Base-by-base conservation (phyloP, 495 filamentous ascomycete species). In the Neurospora cerealis region DNA sequence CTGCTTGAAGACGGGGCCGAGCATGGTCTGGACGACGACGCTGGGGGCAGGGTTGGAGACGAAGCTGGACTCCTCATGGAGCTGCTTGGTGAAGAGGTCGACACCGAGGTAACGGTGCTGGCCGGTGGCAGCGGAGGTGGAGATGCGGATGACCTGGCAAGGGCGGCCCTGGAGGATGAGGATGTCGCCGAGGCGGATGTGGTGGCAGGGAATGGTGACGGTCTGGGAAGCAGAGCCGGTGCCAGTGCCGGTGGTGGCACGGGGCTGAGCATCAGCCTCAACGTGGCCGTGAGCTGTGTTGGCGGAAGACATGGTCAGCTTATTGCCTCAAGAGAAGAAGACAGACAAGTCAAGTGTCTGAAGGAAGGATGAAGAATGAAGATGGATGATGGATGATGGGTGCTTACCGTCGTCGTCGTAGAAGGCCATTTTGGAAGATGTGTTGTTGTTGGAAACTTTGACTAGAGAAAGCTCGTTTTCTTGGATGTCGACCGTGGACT, bases 111-210 rank as follows among this genome's bases (percentile, higher is more conserved):
- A 99, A 82, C 96, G 93, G 89, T 98, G 93, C 90, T 99, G 96
- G 83, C 96, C 96, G 66, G 96, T 99, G 87, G 97, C 95, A 76
- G 93, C 90, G 73, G 96, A 98, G 85, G 94, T 96, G 77, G 94
- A 96, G 91, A 99, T 98, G 80, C 95, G 95, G 89, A 99, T 99
- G 83, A 99, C 95, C 90, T 98, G 96, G 93, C 95, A 98, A 75
- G 96, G 96, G 77, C 96, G 96, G 83, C 95, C 94, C 89, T 99
- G 96, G 75, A 99, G 93, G 88, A 98, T 96, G 83, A 99, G 87
- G 86, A 99, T 92, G 86, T 99, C 96, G 83, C 96, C 96, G 79
- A 97, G 92, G 85, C 96, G 96, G 87, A 99, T 93, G 87, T 97
- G 96, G 90, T 99, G 94, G 90, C 93, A 96, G 66, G 96, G 96